Evolutionary conservation across 2,329 filamentous ascomycete genomes (phyloP).

Genomic region (Biscogniauxia mediterranea): DNA sequence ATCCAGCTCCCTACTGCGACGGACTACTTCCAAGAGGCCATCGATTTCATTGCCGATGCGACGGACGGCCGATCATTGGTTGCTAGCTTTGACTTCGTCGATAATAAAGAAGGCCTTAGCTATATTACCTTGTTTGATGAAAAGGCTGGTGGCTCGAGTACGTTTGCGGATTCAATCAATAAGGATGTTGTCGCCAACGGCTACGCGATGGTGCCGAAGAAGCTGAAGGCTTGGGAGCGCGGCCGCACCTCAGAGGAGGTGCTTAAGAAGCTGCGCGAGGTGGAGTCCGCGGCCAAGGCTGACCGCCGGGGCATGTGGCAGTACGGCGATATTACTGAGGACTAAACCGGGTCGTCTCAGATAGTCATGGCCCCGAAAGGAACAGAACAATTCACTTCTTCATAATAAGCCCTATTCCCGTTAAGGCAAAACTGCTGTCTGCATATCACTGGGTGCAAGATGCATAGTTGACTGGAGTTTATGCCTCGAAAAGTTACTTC

Average conservation of each 20-base stretch:
- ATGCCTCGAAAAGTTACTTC: no score
- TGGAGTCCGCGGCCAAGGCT: constrained; percentile 76
- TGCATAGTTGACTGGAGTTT: no score
- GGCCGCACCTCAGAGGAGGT: constrained; percentile 66
- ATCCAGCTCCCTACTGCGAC: constrained; percentile 79
- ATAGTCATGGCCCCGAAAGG: no score
- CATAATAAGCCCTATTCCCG: no score
- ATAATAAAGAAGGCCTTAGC: constrained; percentile 73
- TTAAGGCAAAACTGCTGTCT: no score
- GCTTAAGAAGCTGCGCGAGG: constrained; percentile 68
- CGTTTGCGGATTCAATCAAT: constrained; percentile 77
- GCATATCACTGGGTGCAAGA: no score
- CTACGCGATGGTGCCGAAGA: constrained; percentile 85
- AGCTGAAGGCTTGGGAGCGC: constrained; percentile 89
- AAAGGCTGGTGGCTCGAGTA: constrained; percentile 53
- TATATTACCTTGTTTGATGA: constrained; percentile 89
- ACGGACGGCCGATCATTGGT: constrained; percentile 77
- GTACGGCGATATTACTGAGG: constrained; percentile 94
- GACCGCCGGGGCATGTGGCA: constrained; percentile 91
- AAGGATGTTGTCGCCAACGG: constrained; percentile 81
- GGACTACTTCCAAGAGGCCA: constrained; percentile 81
- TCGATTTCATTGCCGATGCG: constrained; percentile 70
- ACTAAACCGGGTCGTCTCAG: constrained; percentile 47
- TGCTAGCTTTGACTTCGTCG: constrained; percentile 84
- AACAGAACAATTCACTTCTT: no score